Conservation (phyloP, 306 rosid genomes). For the Cicer pinnatifidum region DNA sequence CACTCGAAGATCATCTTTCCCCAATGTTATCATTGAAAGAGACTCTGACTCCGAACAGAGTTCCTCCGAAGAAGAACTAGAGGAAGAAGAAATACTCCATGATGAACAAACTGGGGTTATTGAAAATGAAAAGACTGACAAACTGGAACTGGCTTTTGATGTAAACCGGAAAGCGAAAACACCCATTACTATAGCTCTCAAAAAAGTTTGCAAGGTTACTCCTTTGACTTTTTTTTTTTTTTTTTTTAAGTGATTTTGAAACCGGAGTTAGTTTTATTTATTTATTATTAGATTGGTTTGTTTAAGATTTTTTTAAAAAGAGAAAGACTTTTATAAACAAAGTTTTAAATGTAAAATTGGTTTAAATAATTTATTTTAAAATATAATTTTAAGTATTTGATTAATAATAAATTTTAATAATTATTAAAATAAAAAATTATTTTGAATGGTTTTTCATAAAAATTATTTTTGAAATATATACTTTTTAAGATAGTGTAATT, state of each 20-base stretch:
- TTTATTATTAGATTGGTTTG: no score
- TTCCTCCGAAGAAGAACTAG: conserved; percentile 71
- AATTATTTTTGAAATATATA: no score
- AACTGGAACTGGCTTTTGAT: conserved; percentile 51
- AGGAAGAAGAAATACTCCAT: conserved; percentile 18
- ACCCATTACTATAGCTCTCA: conserved; percentile 66
- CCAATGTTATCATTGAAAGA: conserved; percentile 66
- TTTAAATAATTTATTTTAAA: no score
- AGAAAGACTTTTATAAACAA: no score
- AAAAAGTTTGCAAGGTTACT: conserved; percentile 82
- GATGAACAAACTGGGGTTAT: conserved; percentile 42
- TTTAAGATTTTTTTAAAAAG: no score
- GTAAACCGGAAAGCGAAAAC: conserved; percentile 62
- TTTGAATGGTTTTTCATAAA: no score
- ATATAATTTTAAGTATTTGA: no score
- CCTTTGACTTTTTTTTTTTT: neutral
- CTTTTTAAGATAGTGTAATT: no score
- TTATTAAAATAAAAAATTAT: no score
- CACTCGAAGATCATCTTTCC: conserved; percentile 66
- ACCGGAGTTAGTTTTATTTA: neutral
- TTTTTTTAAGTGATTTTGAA: neutral
- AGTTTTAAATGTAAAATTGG: no score
- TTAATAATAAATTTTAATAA: no score
- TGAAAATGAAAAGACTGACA: conserved; percentile 41
- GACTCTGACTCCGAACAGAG: conserved; percentile 81